phyloP scores from a whole-genome alignment of 768 basidiomycete species.

The Asterophora lycoperdoides region DNA sequence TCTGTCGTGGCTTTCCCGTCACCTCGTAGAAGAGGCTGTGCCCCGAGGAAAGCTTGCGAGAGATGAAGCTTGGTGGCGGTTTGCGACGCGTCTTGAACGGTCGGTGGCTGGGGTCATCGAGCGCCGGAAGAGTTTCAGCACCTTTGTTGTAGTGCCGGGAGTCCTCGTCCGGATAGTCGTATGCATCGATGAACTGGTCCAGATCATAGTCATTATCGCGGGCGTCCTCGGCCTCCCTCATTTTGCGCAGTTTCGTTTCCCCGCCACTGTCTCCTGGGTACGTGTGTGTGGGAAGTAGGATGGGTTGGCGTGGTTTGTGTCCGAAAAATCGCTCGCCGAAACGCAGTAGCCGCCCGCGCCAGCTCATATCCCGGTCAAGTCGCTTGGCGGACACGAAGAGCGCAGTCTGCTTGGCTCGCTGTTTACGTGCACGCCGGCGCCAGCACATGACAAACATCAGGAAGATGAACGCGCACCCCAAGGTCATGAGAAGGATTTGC shows the following conservation, averaged over 20 bases:
- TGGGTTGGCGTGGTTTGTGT: conserved; percentile 23
- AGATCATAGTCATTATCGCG: conserved; percentile 35
- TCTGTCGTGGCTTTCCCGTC: conserved; percentile 56
- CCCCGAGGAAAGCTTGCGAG: conserved; percentile 32
- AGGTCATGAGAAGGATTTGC: conserved; percentile 80
- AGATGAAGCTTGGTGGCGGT: conserved; percentile 13
- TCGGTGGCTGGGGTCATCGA: conserved; percentile 18
- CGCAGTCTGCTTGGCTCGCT: conserved; percentile 62
- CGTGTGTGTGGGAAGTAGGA: conserved; percentile 17
- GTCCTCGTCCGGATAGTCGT: conserved; percentile 40
- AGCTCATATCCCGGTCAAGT: conserved; percentile 42
- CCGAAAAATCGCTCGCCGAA: conserved; percentile 61
- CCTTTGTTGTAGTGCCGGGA: conserved; percentile 31
- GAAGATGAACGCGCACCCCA: conserved; percentile 79
- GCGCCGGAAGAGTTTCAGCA: conserved; percentile 41
- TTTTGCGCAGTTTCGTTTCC: conserved; percentile 47
- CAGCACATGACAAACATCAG: conserved; percentile 61
- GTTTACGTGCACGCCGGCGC: conserved; percentile 66
- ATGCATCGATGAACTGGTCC: conserved; percentile 50
- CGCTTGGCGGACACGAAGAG: conserved; percentile 59
- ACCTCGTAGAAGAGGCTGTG: conserved; percentile 64
- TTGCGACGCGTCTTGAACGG: conserved; percentile 14
- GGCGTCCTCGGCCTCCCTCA: conserved; percentile 48
- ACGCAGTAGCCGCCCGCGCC: conserved; percentile 53
- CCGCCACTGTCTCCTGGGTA: conserved; percentile 28